These are phyloP conservation scores for Eucalyptus paniculata DNA, from an alignment of 345 rosid species.

Conservation along the genomic window DNA sequence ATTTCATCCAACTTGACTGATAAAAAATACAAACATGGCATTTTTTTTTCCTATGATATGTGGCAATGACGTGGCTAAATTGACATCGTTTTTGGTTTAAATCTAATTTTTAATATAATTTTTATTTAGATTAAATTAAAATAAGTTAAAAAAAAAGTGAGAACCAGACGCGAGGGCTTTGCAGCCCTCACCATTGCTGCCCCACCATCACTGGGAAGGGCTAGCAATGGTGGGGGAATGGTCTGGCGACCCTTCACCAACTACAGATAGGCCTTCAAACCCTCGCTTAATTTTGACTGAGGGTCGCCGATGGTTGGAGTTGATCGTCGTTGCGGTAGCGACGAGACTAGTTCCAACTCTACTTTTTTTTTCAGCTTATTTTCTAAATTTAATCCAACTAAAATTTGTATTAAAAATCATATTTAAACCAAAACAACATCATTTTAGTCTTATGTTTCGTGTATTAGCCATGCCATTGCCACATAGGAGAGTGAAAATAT, in stretches of 20 bases:
- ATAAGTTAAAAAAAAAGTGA: not conserved
- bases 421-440: too few relatives aligned
- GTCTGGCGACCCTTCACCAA: not conserved
- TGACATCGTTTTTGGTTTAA: not conserved
- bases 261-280: not conserved
- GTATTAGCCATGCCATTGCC: not conserved
- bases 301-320: not conserved
- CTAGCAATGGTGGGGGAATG: not conserved
- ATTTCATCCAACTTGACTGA: too few relatives aligned
- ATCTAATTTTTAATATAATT: too few relatives aligned
- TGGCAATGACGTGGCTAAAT: fast-evolving
- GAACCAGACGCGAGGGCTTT: not conserved
- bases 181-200: not conserved
- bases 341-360: not conserved
- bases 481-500: not conserved
- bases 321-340: not conserved
- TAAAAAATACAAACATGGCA: fast-evolving
- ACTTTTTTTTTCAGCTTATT: too few relatives aligned
- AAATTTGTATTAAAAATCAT: not conserved
- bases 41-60: too few relatives aligned
- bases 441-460: not conserved
- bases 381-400: too few relatives aligned
- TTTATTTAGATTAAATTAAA: too few relatives aligned
- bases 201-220: not conserved
- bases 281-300: not conserved